Conservation (phyloP, 441 rosid genomes). For the Erodium chrysanthum region DNA sequence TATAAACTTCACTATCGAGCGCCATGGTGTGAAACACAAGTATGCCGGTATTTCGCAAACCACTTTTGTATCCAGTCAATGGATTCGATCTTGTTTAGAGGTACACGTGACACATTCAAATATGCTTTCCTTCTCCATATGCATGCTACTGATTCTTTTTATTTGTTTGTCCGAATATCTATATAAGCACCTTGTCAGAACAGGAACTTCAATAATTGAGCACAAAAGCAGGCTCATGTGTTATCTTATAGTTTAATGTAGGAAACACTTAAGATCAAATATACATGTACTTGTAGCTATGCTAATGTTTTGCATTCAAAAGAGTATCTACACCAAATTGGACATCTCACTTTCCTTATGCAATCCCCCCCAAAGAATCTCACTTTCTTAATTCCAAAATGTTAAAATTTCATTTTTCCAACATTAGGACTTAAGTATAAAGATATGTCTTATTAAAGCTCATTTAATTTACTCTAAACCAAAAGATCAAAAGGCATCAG, state of each 20-base stretch:
- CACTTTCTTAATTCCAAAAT: not conserved
- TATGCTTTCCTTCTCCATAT: not conserved
- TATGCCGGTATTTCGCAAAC: conserved; percentile 25
- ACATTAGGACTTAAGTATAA: not conserved
- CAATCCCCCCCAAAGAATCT: conserved; percentile 4
- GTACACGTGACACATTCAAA: conserved; percentile 26
- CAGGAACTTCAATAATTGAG: not conserved
- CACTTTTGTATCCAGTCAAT: conserved; percentile 78
- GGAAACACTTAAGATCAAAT: not conserved
- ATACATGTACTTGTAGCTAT: not conserved
- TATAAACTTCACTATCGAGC: conserved; percentile 56
- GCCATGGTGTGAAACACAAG: conserved; percentile 53
- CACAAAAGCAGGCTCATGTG: not conserved
- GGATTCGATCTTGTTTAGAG: conserved; percentile 93
- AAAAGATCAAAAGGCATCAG: no score
- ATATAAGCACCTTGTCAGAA: conserved; percentile 1
- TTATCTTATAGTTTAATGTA: not conserved
- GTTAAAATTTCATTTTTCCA: conserved; percentile 2
- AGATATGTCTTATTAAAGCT: not conserved
- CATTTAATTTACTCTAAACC: no score
- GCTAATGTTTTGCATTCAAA: conserved; percentile 4
- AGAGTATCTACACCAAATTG: not conserved
- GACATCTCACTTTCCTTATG: not conserved
- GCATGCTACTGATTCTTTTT: not conserved
- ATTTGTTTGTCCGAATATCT: not conserved